phyloP scores from a whole-genome alignment of 2,329 filamentous ascomycete species.

The Xylariales sp. region DNA sequence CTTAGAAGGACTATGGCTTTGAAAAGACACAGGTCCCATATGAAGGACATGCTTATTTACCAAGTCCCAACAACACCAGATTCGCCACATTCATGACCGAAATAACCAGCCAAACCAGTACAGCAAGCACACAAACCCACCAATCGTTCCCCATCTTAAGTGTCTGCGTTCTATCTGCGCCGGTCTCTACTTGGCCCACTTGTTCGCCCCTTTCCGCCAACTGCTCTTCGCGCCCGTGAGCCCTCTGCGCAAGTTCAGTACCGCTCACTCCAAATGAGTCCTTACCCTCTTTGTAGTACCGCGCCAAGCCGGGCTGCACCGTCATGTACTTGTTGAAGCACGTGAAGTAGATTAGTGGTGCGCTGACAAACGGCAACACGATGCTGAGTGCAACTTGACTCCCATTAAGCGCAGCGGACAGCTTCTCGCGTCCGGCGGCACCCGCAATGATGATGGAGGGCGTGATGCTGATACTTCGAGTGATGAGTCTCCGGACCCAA shows the following conservation, averaged over 20 bases:
- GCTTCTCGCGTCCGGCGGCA: constrained; percentile 65
- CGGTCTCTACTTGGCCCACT: too few species aligned
- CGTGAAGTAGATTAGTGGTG: constrained; percentile 82
- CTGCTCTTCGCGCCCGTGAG: constrained; percentile 17
- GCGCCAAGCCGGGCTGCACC: constrained; percentile 44
- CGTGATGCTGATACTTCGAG: constrained; percentile 73
- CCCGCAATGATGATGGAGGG: constrained; percentile 81
- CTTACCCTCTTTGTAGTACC: constrained; percentile 26
- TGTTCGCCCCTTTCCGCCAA: constrained; percentile 1
- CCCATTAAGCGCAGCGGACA: constrained; percentile 68
- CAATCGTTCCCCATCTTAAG: constrained; percentile 70
- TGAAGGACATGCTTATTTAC: too few species aligned
- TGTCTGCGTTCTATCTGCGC: constrained; percentile 14
- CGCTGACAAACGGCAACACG: constrained; percentile 76
- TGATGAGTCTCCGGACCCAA: constrained; percentile 75
- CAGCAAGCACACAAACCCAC: constrained; percentile 50
- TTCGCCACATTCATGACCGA: constrained; percentile 63
- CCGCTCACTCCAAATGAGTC: too few species aligned
- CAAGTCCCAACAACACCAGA: constrained; percentile 25
- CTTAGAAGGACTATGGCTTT: too few species aligned
- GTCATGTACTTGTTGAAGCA: constrained; percentile 77
- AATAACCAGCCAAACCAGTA: constrained; percentile 68
- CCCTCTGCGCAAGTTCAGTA: too few species aligned
- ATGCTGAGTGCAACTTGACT: constrained; percentile 75
- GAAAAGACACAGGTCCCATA: too few species aligned